phyloP scores from a whole-genome alignment of 2,329 filamentous ascomycete species.

The Diaporthe velutina region DNA sequence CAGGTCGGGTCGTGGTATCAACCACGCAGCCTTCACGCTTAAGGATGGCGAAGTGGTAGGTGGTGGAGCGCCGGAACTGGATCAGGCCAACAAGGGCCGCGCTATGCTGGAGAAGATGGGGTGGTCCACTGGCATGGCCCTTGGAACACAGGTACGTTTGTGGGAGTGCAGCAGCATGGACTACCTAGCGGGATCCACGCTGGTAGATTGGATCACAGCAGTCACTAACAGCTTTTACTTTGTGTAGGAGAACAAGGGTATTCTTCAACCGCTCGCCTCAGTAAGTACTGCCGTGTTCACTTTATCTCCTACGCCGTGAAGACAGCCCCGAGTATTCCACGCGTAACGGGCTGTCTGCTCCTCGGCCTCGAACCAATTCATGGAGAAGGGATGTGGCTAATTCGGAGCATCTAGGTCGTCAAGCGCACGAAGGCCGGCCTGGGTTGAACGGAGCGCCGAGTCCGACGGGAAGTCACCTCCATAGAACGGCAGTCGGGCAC shows the following conservation, averaged over 20 bases:
- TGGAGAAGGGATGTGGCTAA: background rate
- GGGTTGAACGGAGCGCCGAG: constrained; percentile 59
- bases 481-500: background rate
- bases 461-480: background rate
- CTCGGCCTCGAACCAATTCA: background rate
- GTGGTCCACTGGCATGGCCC: constrained; percentile 87
- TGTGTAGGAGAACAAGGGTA: constrained; percentile 86
- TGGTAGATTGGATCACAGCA: background rate
- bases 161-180: background rate
- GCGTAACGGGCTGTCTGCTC: background rate
- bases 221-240: constrained; percentile 44
- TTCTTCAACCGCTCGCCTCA: constrained; percentile 79
- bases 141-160: constrained; percentile 64
- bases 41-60: constrained; percentile 91
- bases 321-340: background rate
- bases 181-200: background rate
- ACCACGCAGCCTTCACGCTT: constrained; percentile 67
- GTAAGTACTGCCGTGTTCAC: background rate
- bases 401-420: constrained; percentile 75
- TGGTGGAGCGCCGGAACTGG: constrained; percentile 85
- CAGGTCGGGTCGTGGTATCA: constrained; percentile 45
- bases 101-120: constrained; percentile 97
- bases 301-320: background rate
- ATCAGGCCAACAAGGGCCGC: constrained; percentile 84
- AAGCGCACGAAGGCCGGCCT: constrained; percentile 89